Conservation (phyloP, 331 rosid species). For the Arachis monticola region DNA sequence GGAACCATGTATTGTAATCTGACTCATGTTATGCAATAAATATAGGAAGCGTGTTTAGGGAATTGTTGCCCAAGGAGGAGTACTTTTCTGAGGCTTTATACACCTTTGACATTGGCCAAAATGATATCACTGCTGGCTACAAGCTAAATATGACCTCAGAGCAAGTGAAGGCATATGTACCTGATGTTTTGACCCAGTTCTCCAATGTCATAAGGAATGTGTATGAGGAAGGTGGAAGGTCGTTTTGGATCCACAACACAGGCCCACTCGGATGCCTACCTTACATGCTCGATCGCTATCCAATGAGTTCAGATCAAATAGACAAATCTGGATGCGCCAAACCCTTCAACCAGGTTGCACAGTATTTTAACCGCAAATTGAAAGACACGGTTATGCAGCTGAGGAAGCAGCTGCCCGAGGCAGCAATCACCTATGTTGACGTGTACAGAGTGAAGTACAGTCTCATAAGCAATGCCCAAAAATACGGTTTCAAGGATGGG, state of each 20-base stretch:
- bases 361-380: slow-evolving; percentile 51
- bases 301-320: slow-evolving; percentile 40
- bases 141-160: slow-evolving; percentile 54
- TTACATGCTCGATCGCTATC: slow-evolving; percentile 46
- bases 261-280: slow-evolving; percentile 71
- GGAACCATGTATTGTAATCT: background rate
- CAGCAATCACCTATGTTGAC: slow-evolving; percentile 62
- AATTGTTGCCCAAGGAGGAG: slow-evolving; percentile 49
- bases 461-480: slow-evolving; percentile 57
- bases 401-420: slow-evolving; percentile 42
- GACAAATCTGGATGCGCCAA: slow-evolving; percentile 53
- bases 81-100: slow-evolving; percentile 57
- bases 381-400: slow-evolving; percentile 45
- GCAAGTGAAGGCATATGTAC: slow-evolving; percentile 52
- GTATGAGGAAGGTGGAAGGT: slow-evolving; percentile 54
- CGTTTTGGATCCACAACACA: slow-evolving; percentile 64
- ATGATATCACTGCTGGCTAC: slow-evolving; percentile 63
- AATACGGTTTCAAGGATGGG: slow-evolving; percentile 57
- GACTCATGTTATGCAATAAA: background rate
- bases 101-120: slow-evolving; percentile 69
- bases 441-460: slow-evolving; percentile 58
- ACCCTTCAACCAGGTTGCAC: slow-evolving; percentile 57
- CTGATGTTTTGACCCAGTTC: slow-evolving; percentile 52
- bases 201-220: slow-evolving; percentile 50
- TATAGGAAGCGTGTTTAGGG: slow-evolving; percentile 49